phyloP scores from a whole-genome alignment of 1,284 basidiomycete genomes.

The Ceratobasidium theobromae region DNA sequence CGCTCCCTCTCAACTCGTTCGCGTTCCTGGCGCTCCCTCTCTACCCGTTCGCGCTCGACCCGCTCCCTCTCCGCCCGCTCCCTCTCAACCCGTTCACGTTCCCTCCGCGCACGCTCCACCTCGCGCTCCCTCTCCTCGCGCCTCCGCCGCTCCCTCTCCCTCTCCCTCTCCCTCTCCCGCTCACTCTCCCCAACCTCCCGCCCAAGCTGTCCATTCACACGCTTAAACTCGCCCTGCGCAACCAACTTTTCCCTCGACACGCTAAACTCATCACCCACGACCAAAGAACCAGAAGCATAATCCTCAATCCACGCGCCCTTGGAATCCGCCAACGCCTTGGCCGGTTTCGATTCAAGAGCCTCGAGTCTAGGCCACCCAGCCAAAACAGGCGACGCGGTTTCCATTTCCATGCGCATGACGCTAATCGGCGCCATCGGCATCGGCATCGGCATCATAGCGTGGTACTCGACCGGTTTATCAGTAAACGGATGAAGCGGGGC shows the following conservation, averaged over 20 bases:
- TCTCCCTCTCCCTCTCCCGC: background rate
- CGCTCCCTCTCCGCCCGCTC: slow-evolving; percentile 14
- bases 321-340: background rate
- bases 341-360: background rate
- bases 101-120: background rate
- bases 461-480: slow-evolving; percentile 28
- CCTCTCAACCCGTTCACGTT: background rate
- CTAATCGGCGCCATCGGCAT: slow-evolving; percentile 13
- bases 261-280: slow-evolving; percentile 28
- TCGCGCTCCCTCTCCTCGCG: background rate
- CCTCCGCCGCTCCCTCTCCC: background rate
- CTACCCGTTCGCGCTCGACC: background rate
- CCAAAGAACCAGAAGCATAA: slow-evolving; percentile 2
- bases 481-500: slow-evolving; percentile 24
- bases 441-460: slow-evolving; percentile 3
- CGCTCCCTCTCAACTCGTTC: background rate
- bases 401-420: slow-evolving; percentile 20
- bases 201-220: slow-evolving; percentile 17
- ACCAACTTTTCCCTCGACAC: slow-evolving; percentile 25
- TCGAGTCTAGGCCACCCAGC: background rate
- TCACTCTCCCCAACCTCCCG: too few relatives aligned
- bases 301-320: slow-evolving; percentile 2
- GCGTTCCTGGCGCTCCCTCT: background rate
- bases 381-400: background rate
- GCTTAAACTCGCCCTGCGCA: slow-evolving; percentile 24